Percentiles rank a stretch among this genome's conserved stretches.
Evolutionary conservation across 208 protist species (phyloP).

Genomic region (Trypanosoma rangeli): DNA sequence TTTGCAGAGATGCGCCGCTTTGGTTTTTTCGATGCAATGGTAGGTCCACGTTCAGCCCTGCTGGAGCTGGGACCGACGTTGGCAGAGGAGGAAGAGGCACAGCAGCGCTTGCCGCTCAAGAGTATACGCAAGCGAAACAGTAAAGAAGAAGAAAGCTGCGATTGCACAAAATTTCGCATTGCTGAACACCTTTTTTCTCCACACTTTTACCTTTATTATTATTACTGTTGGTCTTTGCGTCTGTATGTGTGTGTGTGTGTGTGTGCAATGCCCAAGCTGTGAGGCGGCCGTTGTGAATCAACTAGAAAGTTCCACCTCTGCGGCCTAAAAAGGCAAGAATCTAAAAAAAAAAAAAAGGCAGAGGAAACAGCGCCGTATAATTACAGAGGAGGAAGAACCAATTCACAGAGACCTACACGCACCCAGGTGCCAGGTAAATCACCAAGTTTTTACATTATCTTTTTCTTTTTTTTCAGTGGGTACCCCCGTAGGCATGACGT

Average conservation of each 20-base stretch:
- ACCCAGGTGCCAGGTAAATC: neutral
- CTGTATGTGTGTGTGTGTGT: neutral
- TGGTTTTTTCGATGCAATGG: conserved; percentile 66
- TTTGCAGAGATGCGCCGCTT: conserved; percentile 51
- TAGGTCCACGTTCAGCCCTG: conserved; percentile 11
- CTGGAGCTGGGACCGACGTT: neutral
- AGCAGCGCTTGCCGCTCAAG: neutral
- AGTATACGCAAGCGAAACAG: neutral
- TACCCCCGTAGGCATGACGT: no score
- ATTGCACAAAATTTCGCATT: neutral
- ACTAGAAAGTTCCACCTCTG: neutral
- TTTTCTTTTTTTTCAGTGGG: neutral
- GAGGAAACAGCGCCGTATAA: neutral
- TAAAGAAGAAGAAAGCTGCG: neutral
- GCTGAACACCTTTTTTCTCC: neutral
- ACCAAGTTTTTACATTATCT: neutral
- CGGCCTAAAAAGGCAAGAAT: neutral
- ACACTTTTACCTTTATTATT: neutral
- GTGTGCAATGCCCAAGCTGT: neutral
- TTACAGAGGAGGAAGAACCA: neutral
- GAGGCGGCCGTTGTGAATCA: neutral
- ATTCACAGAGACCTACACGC: neutral
- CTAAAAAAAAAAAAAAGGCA: neutral
- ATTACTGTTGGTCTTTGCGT: neutral
- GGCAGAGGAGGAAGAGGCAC: conserved; percentile 17